Percentiles rank a stretch among this genome's conserved stretches.
These are phyloP conservation scores for Blastomyces gilchristii DNA, from an alignment of 2,329 filamentous ascomycete species.

Conservation along the genomic window DNA sequence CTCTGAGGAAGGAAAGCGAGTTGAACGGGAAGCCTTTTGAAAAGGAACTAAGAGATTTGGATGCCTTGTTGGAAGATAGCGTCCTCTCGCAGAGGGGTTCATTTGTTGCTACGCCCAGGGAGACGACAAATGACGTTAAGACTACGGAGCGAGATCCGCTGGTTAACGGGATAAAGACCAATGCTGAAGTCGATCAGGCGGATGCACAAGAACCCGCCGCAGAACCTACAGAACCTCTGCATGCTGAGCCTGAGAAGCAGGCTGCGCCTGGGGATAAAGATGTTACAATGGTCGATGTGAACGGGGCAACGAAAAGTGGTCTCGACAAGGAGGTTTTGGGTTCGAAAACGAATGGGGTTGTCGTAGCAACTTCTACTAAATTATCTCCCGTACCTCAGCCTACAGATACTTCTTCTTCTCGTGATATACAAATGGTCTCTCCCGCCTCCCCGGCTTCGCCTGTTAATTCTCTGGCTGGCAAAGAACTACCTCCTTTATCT, in stretches of 20 bases:
- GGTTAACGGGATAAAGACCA: conserved; percentile 22
- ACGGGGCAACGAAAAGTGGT: conserved; percentile 8
- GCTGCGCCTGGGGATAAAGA: conserved; percentile 11
- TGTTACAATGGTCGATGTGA: conserved; percentile 14
- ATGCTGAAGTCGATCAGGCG: conserved; percentile 8
- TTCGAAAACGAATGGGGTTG: neutral
- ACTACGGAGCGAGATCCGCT: conserved; percentile 13
- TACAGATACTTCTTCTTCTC: conserved; percentile 28
- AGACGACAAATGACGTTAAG: neutral
- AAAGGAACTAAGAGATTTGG: conserved; percentile 60
- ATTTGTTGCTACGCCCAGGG: neutral
- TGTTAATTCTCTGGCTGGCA: conserved; percentile 23
- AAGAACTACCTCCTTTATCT: conserved; percentile 43
- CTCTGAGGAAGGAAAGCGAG: conserved; percentile 71
- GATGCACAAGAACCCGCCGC: neutral
- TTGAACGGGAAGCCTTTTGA: conserved; percentile 61
- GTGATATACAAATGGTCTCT: conserved; percentile 34
- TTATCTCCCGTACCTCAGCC: conserved; percentile 12
- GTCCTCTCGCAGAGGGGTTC: conserved; percentile 43
- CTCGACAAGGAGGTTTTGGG: neutral
- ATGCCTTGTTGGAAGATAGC: conserved; percentile 59
- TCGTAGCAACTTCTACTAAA: neutral
- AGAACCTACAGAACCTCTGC: neutral
- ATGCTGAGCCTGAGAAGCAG: neutral
- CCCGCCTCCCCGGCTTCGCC: conserved; percentile 33